Base-by-base conservation (phyloP, 2,329 filamentous ascomycete species). In the Talaromyces piceae region DNA sequence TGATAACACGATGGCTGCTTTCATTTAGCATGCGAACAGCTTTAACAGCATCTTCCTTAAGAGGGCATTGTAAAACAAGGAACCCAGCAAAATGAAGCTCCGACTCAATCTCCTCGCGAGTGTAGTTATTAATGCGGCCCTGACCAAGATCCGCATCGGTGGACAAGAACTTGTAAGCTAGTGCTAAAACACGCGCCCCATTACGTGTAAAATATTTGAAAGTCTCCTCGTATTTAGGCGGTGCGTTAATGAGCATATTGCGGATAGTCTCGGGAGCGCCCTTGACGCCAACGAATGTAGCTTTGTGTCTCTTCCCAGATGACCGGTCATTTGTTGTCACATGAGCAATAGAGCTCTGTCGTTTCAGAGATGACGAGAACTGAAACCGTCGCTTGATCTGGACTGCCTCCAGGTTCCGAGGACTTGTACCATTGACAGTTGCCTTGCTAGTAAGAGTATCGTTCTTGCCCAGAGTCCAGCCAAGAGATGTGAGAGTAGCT, bases 131-230 rank as follows among this genome's bases (percentile, higher is more conserved):
- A 73, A 98, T 91, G 63, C 82, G 88, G 66, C 81, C 80, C 58
- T 88, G 81, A 41, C 89, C 86, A 55, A 96, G 78, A 65, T 98
- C 93, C 31, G 82, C 79, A 41, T 94, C 89, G 3, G 79, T 75
- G 2, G 89, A 86, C 12, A 98, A 78, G 65, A 91, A 90, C 75
- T 96, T 96, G 76, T 94, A 97, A 31, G 87, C 93, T 39, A 98
- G 80, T 45, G 91, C 89, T 31, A 98, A 79, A 12, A 98, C 93
- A 75, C 93, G 87, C 41, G 90, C 94, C 60, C 93, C 93, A 61
- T 94, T 95, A 57, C 93, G 83, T 50, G 91, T 97, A 64, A 97
- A 98, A 73, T 95, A 89, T 71, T 97, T 98, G 80, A 84, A 98
- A 0, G 93, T 98, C 72, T 97, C 93, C 67, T 98, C 93, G 63